phyloP scores from a whole-genome alignment of 371 early-diverging fungal species.

The Mucor sp. region DNA sequence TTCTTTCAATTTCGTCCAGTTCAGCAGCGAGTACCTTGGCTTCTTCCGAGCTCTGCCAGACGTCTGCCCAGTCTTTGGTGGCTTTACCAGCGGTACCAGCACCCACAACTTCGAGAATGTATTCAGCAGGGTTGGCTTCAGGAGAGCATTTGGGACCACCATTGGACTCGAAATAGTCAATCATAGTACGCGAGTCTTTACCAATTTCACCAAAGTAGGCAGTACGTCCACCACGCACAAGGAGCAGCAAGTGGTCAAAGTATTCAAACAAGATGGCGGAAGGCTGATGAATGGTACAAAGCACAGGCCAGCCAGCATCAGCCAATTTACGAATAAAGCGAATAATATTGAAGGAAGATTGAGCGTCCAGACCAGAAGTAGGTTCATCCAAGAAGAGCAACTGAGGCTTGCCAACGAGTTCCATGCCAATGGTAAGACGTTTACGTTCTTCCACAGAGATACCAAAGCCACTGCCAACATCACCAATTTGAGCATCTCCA shows the following conservation, averaged over 20 bases:
- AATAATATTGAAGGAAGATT: constrained; percentile 68
- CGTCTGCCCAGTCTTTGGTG: constrained; percentile 53
- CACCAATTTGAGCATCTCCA: constrained; percentile 54
- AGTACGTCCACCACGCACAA: constrained; percentile 67
- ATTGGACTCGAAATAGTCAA: constrained; percentile 57
- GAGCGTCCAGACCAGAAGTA: constrained; percentile 68
- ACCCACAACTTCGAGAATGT: constrained; percentile 49
- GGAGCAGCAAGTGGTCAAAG: constrained; percentile 65
- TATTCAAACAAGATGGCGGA: constrained; percentile 59
- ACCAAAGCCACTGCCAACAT: constrained; percentile 42
- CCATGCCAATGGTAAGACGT: constrained; percentile 65
- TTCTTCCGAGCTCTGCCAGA: constrained; percentile 46
- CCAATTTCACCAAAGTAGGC: constrained; percentile 68
- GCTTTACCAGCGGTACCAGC: constrained; percentile 46
- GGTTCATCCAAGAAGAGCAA: constrained; percentile 82
- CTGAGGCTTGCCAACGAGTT: constrained; percentile 75
- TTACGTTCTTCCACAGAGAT: constrained; percentile 66
- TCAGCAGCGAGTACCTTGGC: constrained; percentile 21
- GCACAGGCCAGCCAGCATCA: constrained; percentile 55
- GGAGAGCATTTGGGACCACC: constrained; percentile 55
- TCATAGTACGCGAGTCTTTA: constrained; percentile 45
- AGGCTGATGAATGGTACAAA: constrained; percentile 71
- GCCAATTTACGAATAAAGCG: constrained; percentile 62
- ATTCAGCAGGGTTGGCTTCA: constrained; percentile 44
- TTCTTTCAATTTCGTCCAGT: constrained; percentile 14